phyloP scores from a whole-genome alignment of 2,329 filamentous ascomycete genomes.

The Talaromyces sp. region DNA sequence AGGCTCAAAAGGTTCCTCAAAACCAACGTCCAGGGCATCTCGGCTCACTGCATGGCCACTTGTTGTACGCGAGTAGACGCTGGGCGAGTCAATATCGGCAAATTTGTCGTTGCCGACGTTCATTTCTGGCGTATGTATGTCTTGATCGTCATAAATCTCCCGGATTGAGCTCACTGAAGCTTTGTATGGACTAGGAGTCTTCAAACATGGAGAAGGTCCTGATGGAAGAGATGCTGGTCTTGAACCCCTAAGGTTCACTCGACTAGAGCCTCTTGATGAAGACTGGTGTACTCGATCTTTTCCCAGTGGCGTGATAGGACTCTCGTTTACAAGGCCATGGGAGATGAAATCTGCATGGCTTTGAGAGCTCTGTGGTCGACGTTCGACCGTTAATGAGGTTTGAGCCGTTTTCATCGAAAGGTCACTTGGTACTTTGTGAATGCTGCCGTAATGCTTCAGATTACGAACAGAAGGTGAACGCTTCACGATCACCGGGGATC shows the following conservation, averaged over 20 bases:
- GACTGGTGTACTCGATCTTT: neutral
- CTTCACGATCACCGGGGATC: conserved; percentile 30
- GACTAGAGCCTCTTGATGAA: conserved; percentile 21
- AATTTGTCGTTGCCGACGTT: conserved; percentile 17
- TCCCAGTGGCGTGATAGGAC: conserved; percentile 18
- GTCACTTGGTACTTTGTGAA: conserved; percentile 32
- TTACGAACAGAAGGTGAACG: conserved; percentile 27
- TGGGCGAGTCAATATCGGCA: conserved; percentile 29
- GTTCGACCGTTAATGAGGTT: conserved; percentile 32
- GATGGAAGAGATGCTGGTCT: conserved; percentile 24
- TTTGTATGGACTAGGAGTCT: conserved; percentile 25
- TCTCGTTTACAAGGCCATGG: neutral
- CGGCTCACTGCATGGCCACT: conserved; percentile 30
- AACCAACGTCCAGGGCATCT: conserved; percentile 11
- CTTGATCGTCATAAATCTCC: conserved; percentile 18
- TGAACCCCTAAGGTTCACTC: conserved; percentile 16
- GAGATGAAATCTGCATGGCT: conserved; percentile 14
- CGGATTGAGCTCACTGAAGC: conserved; percentile 20
- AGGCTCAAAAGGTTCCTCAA: conserved; percentile 22
- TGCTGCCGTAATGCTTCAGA: conserved; percentile 26
- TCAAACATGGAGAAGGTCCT: conserved; percentile 21
- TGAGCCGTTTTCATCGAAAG: conserved; percentile 29
- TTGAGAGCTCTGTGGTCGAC: conserved; percentile 10
- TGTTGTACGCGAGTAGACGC: conserved; percentile 43
- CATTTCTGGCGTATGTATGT: conserved; percentile 25